These are phyloP conservation scores for Mrakia gelida DNA, from an alignment of 768 basidiomycete genomes.

Conservation along the genomic window DNA sequence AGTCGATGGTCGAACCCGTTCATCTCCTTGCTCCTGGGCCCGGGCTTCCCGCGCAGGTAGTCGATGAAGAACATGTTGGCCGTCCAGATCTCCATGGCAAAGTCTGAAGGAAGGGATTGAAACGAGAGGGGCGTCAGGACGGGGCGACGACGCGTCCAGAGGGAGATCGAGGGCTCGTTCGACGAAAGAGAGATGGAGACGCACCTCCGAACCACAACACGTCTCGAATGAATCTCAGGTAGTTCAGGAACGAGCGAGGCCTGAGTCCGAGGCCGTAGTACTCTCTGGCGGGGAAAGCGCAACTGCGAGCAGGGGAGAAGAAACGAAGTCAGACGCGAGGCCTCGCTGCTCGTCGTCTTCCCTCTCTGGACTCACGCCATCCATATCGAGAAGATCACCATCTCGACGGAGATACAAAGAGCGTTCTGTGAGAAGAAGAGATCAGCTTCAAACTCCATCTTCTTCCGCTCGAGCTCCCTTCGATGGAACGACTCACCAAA, in stretches of 20 bases:
- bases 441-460: not conserved
- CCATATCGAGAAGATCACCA: conserved; percentile 70
- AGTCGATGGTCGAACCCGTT: conserved; percentile 19
- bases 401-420: conserved; percentile 79
- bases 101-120: conserved; percentile 22
- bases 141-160: not conserved
- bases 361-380: conserved; percentile 65
- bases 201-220: conserved; percentile 40
- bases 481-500: too few species aligned
- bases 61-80: conserved; percentile 54
- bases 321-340: not conserved
- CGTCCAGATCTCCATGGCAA: not conserved
- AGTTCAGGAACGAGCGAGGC: conserved; percentile 45
- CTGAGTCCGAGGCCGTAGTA: conserved; percentile 47
- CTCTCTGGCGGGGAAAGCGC: conserved; percentile 62
- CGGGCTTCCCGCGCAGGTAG: conserved; percentile 45
- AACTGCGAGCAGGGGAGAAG: not conserved
- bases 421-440: conserved; percentile 57
- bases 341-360: too few species aligned
- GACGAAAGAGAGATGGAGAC: conserved; percentile 19
- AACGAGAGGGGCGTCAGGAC: not conserved
- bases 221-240: conserved; percentile 71
- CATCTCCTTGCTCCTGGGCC: conserved; percentile 30
- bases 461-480: too few species aligned
- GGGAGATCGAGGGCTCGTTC: not conserved